Conservation (phyloP, 441 rosid species). For the Corymbia calophylla region DNA sequence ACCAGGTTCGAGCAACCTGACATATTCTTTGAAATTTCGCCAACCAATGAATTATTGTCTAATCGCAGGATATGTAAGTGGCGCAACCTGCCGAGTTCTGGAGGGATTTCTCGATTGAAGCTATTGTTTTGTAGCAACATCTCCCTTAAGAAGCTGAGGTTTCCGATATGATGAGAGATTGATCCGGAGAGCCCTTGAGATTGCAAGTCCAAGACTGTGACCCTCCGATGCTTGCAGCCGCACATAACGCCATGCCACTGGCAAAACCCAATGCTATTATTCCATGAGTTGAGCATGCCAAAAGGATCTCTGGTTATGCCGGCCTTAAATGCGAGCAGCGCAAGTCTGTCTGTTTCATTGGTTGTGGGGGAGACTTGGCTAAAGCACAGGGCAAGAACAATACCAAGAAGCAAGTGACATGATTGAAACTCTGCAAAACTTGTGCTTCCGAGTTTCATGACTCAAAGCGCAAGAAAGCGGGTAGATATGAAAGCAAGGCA, state of each 20-base stretch:
- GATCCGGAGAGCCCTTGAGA: neutral
- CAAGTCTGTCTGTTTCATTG: slow-evolving; percentile 2
- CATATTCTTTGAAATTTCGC: slow-evolving; percentile 1
- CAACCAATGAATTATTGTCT: neutral
- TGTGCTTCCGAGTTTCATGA: neutral
- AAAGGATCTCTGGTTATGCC: neutral
- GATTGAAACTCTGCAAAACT: neutral
- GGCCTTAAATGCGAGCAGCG: neutral
- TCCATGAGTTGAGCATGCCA: neutral
- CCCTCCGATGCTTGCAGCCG: neutral
- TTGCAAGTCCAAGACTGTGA: neutral
- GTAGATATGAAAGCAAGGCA: neutral
- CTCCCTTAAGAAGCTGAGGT: slow-evolving; percentile 6
- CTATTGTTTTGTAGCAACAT: neutral
- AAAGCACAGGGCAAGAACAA: neutral
- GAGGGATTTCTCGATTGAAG: neutral
- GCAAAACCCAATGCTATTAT: slow-evolving; percentile 1
- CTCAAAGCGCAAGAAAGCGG: neutral
- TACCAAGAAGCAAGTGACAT: neutral
- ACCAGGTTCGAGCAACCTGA: neutral
- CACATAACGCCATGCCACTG: slow-evolving; percentile 8
- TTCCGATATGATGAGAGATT: slow-evolving; percentile 9
- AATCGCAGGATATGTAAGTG: neutral
- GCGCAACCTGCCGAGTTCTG: neutral
- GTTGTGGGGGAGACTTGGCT: neutral